Base-by-base conservation (phyloP, 805 yeast genomes). In the Wickerhamomyces kurtzmanii region DNA sequence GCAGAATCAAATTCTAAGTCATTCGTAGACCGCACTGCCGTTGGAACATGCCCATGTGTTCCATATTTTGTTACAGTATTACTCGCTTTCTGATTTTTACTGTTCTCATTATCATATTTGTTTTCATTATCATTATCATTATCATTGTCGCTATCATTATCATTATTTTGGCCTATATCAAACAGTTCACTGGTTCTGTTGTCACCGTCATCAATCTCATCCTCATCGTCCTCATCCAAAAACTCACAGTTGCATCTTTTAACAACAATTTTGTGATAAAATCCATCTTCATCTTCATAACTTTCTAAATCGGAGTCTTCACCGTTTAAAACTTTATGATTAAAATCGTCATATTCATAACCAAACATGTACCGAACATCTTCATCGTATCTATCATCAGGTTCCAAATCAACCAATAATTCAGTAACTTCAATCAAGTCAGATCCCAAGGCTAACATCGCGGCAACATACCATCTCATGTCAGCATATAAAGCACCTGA, bases 371-470 rank as follows among this genome's bases (percentile, higher is more conserved):
- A 75, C 31, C 65, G 53, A 16, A 67, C 66, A 50, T 78, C 86
- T 38, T 76, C 85, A 47, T 78, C 87, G 37, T 71, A 74, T 30
- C 71, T 57, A 46, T 78, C 87, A 30, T 73, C 73, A 10, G 62
- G 57, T 22, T 71, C 79, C 30, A 75, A 46, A 40, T 71, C 74
- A 10, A 66, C 59, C 32, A 74, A 47, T 9, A 75, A 52, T 27
- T 68, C 74, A 0, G 73, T 68, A 6, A 73, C 64, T 33, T 68
- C 74, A 12, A 59, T 57, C 17, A 64, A 34, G 15, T 61, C 66
- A 5, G 55, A 43, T 1, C 75, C 75, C 10, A 67, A 39, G 1
- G 72, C 66, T 13, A 67, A 47, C 47, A 75, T 55, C 2, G 76
- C 69, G 4, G 76, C 70, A 19, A 73, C 67, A 32, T 71, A 68